phyloP scores from a whole-genome alignment of 495 filamentous ascomycete species.

The Chaetomium fimeti region DNA sequence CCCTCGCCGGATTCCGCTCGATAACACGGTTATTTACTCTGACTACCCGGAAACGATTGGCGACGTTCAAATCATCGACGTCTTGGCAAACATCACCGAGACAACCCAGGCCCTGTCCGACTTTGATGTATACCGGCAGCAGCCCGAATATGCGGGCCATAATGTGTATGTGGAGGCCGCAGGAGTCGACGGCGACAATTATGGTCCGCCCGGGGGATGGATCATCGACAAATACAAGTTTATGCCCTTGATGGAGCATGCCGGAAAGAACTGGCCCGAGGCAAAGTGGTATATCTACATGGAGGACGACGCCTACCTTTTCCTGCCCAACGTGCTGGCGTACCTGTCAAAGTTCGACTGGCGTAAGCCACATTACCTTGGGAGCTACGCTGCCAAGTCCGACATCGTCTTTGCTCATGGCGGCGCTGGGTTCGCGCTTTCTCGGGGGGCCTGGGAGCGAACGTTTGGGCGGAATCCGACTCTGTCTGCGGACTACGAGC shows the following conservation, averaged over 20 bases:
- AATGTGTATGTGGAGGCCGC: conserved; percentile 21
- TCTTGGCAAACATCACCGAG: conserved; percentile 15
- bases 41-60: conserved; percentile 11
- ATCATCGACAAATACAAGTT: conserved; percentile 24
- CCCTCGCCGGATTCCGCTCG: conserved; percentile 8
- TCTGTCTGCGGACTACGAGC: conserved; percentile 16
- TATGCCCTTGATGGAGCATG: conserved; percentile 18
- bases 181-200: conserved; percentile 18
- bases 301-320: conserved; percentile 23
- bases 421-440: conserved; percentile 18
- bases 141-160: conserved; percentile 4
- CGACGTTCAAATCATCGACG: conserved; percentile 15
- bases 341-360: conserved; percentile 17
- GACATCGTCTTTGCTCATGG: conserved; percentile 20
- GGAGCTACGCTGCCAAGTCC: conserved; percentile 18
- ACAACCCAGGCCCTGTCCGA: not conserved
- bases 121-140: conserved; percentile 21
- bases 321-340: conserved; percentile 14
- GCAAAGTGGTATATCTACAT: conserved; percentile 26
- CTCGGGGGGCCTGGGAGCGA: conserved; percentile 18
- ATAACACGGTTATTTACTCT: conserved; percentile 18
- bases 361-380: conserved; percentile 17
- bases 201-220: conserved; percentile 20
- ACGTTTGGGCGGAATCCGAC: conserved; percentile 14
- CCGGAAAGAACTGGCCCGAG: conserved; percentile 14